These are phyloP conservation scores for California macrophylla DNA, from an alignment of 441 rosid species.

Conservation along the genomic window DNA sequence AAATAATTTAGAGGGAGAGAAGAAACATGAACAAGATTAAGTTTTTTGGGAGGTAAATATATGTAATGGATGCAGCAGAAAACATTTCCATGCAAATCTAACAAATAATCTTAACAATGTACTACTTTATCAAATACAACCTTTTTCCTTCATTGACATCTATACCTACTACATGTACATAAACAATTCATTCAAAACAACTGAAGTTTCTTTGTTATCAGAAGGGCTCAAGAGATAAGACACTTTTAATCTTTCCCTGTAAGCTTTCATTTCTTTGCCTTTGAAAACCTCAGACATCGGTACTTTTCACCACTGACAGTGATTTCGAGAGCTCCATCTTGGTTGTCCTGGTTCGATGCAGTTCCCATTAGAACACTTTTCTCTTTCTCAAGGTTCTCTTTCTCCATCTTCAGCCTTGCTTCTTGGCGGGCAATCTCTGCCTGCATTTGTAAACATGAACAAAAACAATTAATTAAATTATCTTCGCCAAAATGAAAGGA, in stretches of 20 bases:
- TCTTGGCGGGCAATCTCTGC: conserved; percentile 77
- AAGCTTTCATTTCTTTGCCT: conserved; percentile 52
- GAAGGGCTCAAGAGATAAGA: background rate
- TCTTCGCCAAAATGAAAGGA: too few relatives aligned
- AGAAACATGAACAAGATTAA: too few relatives aligned
- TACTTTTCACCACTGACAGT: conserved; percentile 75
- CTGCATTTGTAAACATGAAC: conserved; percentile 20
- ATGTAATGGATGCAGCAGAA: too few relatives aligned
- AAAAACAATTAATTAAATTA: background rate
- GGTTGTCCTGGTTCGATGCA: conserved; percentile 61
- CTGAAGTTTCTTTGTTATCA: background rate
- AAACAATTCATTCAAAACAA: background rate
- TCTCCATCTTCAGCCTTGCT: conserved; percentile 67
- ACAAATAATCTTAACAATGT: too few relatives aligned
- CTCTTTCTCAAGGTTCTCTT: conserved; percentile 74
- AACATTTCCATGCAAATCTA: too few relatives aligned
- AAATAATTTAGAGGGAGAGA: too few relatives aligned
- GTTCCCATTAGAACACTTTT: conserved; percentile 78
- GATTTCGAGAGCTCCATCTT: conserved; percentile 78
- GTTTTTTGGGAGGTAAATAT: too few relatives aligned
- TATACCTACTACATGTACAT: conserved; percentile 1
- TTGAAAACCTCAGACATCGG: conserved; percentile 61
- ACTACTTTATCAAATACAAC: too few relatives aligned
- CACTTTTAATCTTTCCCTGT: conserved; percentile 2
- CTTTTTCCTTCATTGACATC: too few relatives aligned